Base-by-base conservation (phyloP, 257 asterid species). In the Paraleonurus japonicus region DNA sequence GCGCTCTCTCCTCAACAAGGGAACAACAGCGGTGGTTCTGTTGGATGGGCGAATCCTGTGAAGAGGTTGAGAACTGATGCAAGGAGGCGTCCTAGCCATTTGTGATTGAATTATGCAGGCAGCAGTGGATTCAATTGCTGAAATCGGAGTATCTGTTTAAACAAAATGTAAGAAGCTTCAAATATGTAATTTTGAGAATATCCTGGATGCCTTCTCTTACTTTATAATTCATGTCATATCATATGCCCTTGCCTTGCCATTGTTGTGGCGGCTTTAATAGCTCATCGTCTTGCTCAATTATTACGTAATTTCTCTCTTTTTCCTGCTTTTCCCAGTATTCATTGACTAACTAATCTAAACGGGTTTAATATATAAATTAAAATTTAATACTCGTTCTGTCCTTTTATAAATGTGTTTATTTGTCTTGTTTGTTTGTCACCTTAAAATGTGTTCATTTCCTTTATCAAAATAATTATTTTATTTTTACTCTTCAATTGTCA, bases 31-130 rank as follows among this genome's bases (percentile, higher is more conserved):
- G 83, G 85, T 23, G 78, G 83, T 24, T 72, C 88, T 10, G 96
- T 92, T 28, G 92, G 96, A 17, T 95, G 99, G 99, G 92, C 99
- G 1, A 95, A 92, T 70, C 99, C 98, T 11, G 99, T 92, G 3
- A 95, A 92, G 88, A 84, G 92, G 76, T 71, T 85, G 92, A 81
- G 99, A 75, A 89, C 89, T 1, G 99, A 86, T 79, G 87, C 93
- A 13, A 88, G 90, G 76, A 78, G 99, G 77, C 89, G 98, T 1
- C 95, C 95, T 5, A 92, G 90, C 86, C 92, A 89, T 83, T 71
- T 86, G 57, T 92, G 88, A 87, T 33, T 45, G 69, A 59, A 50
- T 35, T 51, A 2, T 73, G 76, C 48, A n/a, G n/a, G n/a, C n/a
- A n/a, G n/a, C n/a, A 58, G 69, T 60, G 16, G 69, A 35, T 20